A percentile compares a stretch with the other conserved stretches of the same genome.
phyloP scores from a whole-genome alignment of 1,139 yeast species.

The Pneumocystis jirovecii region DNA sequence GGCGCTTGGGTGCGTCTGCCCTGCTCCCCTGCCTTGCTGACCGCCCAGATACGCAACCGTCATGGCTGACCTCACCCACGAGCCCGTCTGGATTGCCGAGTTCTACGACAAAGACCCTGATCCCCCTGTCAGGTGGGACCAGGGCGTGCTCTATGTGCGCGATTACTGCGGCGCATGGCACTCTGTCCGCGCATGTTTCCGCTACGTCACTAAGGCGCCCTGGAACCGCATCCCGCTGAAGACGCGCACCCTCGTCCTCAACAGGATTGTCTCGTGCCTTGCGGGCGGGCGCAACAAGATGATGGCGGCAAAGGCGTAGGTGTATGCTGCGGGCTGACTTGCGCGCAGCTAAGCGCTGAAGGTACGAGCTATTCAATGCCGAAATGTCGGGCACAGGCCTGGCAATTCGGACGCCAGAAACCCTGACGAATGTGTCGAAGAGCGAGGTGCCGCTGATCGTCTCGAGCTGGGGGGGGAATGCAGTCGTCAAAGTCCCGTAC shows the following conservation, averaged over 20 bases:
- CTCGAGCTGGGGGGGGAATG: conserved; percentile 1
- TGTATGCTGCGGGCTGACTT: background rate
- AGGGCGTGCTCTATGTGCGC: background rate
- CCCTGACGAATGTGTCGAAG: background rate
- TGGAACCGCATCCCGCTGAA: background rate
- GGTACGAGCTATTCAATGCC: background rate
- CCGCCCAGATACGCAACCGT: background rate
- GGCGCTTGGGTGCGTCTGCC: background rate
- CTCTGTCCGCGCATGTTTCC: background rate
- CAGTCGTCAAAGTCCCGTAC: background rate
- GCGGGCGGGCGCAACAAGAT: background rate
- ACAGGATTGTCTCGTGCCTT: background rate
- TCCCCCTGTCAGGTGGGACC: background rate
- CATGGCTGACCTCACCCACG: conserved; percentile 1
- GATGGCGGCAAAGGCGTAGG: background rate
- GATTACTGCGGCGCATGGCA: background rate
- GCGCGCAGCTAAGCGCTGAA: background rate
- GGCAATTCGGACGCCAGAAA: background rate
- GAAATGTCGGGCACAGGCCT: background rate
- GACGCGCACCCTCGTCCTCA: background rate
- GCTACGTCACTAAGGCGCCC: background rate
- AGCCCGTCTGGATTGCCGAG: background rate
- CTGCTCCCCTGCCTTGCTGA: too few species aligned
- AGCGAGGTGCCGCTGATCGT: background rate
- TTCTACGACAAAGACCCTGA: background rate